Evolutionary conservation across 257 asterid species (phyloP).

Genomic region (Jaltomata sinuosa): DNA sequence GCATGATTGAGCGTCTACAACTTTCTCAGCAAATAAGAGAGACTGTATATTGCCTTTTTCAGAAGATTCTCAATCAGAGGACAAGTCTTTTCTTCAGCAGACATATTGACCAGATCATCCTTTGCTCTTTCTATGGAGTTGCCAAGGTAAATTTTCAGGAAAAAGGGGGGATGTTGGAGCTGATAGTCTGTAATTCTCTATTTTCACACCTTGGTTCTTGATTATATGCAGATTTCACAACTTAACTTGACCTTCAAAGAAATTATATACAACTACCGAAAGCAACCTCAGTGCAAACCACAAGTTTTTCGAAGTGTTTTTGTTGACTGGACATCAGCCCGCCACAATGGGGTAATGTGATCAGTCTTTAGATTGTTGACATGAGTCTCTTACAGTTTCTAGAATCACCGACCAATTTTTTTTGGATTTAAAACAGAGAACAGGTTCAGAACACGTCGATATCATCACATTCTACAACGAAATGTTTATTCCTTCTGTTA

Average conservation of each 20-base stretch:
- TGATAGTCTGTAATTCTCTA: not conserved
- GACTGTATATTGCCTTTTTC: constrained; percentile 77
- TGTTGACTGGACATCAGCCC: constrained; percentile 33
- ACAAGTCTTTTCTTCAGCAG: constrained; percentile 76
- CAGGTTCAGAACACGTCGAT: constrained; percentile 78
- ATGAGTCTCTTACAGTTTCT: not conserved
- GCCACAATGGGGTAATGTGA: constrained; percentile 31
- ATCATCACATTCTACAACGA: constrained; percentile 92
- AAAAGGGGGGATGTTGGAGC: not conserved
- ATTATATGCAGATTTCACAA: constrained; percentile 60
- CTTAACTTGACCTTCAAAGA: constrained; percentile 36
- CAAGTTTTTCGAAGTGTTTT: constrained; percentile 39
- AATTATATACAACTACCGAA: constrained; percentile 34
- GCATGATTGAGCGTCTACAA: constrained; percentile 94
- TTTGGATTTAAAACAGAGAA: constrained; percentile 48
- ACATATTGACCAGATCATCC: constrained; percentile 92
- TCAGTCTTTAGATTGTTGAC: constrained; percentile 4
- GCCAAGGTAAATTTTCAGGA: constrained; percentile 52
- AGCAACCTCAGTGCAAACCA: constrained; percentile 41
- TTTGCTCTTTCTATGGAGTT: constrained; percentile 96
- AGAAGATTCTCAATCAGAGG: constrained; percentile 71
- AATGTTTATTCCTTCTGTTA: constrained; percentile 72
- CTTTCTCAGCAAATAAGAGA: constrained; percentile 81
- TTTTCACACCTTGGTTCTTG: not conserved
- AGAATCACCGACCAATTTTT: constrained; percentile 4